Conservation (phyloP, 306 rosid genomes). For the Boehmeria nivea region DNA sequence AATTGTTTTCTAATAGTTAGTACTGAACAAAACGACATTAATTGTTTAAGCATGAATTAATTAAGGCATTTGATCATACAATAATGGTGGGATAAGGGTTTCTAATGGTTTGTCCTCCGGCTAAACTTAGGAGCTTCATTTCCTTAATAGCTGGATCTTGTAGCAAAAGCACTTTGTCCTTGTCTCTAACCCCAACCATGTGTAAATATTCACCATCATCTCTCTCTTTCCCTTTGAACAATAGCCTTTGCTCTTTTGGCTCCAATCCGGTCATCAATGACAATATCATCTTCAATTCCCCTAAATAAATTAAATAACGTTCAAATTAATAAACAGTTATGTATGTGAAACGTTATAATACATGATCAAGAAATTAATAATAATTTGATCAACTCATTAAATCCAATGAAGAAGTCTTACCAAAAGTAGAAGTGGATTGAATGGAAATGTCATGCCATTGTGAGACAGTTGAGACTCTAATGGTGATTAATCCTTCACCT, state of each 20-base stretch:
- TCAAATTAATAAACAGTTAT: no score
- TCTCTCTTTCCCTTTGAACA: constrained; percentile 88
- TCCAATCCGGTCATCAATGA: constrained; percentile 64
- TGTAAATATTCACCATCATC: constrained; percentile 76
- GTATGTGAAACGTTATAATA: no score
- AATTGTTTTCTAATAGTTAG: constrained; percentile 22
- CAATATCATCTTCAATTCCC: constrained; percentile 71
- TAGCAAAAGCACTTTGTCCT: constrained; percentile 76
- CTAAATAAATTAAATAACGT: constrained; percentile 29
- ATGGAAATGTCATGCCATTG: constrained; percentile 71
- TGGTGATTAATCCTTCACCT: constrained; percentile 56
- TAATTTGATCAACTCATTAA: no score
- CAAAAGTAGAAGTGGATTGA: constrained; percentile 78
- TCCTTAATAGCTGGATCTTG: constrained; percentile 90
- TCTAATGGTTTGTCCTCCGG: no score
- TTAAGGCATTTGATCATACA: constrained; percentile 31
- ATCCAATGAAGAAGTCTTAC: no score
- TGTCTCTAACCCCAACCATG: constrained; percentile 92
- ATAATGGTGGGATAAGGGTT: constrained; percentile 40
- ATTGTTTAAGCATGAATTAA: neutral
- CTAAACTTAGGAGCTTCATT: constrained; percentile 60
- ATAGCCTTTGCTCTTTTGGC: constrained; percentile 74
- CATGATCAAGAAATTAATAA: no score
- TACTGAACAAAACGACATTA: constrained; percentile 17
- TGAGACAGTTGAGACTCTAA: constrained; percentile 75